Percentiles rank a stretch among this genome's conserved stretches.
phyloP scores from a whole-genome alignment of 805 yeast species.

The Myxozyma mucilagina region DNA sequence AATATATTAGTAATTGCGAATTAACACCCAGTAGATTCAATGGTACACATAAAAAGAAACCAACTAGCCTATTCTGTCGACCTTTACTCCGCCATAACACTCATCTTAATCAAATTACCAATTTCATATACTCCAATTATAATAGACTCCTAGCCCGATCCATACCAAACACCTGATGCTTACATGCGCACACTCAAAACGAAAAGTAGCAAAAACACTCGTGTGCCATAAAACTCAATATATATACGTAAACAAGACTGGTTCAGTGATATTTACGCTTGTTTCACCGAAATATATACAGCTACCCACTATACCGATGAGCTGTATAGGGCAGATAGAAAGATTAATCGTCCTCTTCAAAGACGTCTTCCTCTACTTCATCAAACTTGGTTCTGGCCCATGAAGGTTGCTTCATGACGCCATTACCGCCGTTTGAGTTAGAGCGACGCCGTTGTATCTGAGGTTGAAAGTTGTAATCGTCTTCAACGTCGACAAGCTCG shows the following conservation, averaged over 20 bases:
- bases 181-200: background rate
- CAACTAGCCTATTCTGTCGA: no score
- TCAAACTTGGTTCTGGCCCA: constrained; percentile 21
- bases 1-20: no score
- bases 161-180: constrained; percentile 3
- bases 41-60: no score
- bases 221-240: background rate
- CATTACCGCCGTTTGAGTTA: constrained; percentile 33
- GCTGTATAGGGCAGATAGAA: constrained; percentile 8
- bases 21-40: no score
- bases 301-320: constrained; percentile 16
- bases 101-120: background rate
- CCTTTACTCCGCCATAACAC: no score
- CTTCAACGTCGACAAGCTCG: constrained; percentile 33
- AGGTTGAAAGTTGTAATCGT: constrained; percentile 31
- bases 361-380: constrained; percentile 30
- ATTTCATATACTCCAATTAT: background rate
- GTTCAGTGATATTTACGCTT: constrained; percentile 3
- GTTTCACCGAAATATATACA: constrained; percentile 10
- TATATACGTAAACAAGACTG: background rate
- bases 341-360: constrained; percentile 29
- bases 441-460: constrained; percentile 34
- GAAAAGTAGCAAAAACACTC: background rate
- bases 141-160: background rate
- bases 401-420: constrained; percentile 23